phyloP scores from a whole-genome alignment of 495 filamentous ascomycete species.

The Annulohypoxylon nitens region DNA sequence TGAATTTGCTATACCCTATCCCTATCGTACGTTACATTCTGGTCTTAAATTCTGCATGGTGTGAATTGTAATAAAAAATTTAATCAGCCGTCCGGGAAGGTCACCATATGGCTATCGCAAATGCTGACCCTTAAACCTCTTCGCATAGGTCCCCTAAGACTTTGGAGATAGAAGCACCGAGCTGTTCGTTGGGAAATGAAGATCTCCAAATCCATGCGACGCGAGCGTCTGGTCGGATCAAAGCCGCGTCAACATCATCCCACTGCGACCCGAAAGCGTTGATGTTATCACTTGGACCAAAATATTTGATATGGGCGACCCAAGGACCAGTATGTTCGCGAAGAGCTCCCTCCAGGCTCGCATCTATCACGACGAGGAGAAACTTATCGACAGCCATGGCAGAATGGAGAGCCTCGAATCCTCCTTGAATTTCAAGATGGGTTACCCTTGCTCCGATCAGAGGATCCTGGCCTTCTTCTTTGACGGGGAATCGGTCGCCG shows the following conservation, averaged over 20 bases:
- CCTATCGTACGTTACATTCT: not conserved
- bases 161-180: not conserved
- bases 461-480: not conserved
- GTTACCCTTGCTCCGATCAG: slow-evolving; percentile 6
- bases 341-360: not conserved
- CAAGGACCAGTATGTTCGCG: not conserved
- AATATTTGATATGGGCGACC: slow-evolving; percentile 4
- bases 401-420: not conserved
- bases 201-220: slow-evolving; percentile 10
- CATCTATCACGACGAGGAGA: not conserved
- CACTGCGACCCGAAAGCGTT: slow-evolving; percentile 3
- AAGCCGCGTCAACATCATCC: not conserved
- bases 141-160: not conserved
- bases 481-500: slow-evolving; percentile 1
- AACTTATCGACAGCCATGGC: not conserved
- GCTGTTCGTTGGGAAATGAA: not conserved
- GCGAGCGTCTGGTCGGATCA: slow-evolving; percentile 7
- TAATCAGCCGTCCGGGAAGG: not conserved
- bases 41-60: not conserved
- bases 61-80: not conserved
- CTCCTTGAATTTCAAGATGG: not conserved
- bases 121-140: not conserved
- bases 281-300: not conserved
- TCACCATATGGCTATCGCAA: not conserved
- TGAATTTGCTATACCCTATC: not conserved